Evolutionary conservation across 805 yeast species (phyloP), one percentile per base, ranked within the genome.

Genomic region (Yarrowia deformans): DNA sequence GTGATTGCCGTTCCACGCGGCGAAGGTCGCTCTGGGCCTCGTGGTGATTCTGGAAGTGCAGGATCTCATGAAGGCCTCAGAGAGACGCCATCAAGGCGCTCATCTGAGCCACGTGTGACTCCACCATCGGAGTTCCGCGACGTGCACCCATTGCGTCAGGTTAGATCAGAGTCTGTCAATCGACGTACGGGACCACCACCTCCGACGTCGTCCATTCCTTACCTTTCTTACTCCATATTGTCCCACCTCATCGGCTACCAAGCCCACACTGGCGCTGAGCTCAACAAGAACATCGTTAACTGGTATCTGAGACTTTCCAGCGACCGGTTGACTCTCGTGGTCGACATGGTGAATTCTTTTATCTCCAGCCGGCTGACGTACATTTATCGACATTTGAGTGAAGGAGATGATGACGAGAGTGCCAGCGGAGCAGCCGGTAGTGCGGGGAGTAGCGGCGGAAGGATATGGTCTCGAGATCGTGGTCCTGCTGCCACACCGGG

Each of bases 261-360:
- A 12, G 66, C 66, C 8, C 66, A 60, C 39, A 45, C 66, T 3
- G 66, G 66, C 6, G 40, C 66, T 4, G 66, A 32, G n/a, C 66
- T 60, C 66, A 60, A 60, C 66, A 60, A 60, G n/a, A 60, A 60
- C 66, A 40, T 60, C 9, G 66, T 60, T 34, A 60, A 60, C 52
- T 60, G 66, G 66, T 60, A 60, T 29, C 45, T 60, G 66, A 29
- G 66, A 1, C 19, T 43, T 18, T 60, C 66, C 52, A 45, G 42
- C 1, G 66, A 60, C 35, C 39, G 66, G 42, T 45, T 60, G 19
- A 13, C 42, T 13, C 66, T 60, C 8, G 42, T 60, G 12, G 66
- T 60, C 4, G 66, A 60, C 10, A 60, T 45, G 66, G 66, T 60
- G 18, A 60, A 60, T 18, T 60, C 66, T 8, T 60, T 60, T 34